Evolutionary conservation across 2,329 filamentous ascomycete genomes (phyloP), one percentile per base, ranked within the genome.

Genomic region (Emmonsiellopsis sp.): DNA sequence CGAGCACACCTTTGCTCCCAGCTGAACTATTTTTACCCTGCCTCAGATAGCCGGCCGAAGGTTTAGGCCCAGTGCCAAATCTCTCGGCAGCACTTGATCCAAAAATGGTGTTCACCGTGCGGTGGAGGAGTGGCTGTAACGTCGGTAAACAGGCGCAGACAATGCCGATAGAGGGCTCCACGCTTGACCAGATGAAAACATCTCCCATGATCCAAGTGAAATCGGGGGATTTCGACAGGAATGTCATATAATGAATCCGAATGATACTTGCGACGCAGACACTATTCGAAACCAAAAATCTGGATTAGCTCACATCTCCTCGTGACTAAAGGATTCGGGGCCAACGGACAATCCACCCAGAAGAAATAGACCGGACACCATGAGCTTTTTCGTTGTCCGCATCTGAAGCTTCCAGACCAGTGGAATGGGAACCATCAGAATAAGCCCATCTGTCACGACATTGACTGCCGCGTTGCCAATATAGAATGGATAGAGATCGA

Each of bases 201-300:
- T 63, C 55, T 41, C 59, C 62, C 46, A 65, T 58, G 13, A 59
- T 59, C 63, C 63, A 69, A 3, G 64, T 63, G 11, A 68, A 71
- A 44, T 75, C 72, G 5, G 65, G 63, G 34, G 65, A 73, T 10
- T 63, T 69, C 5, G 68, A 70, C 9, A 72, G 71, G 55, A 70
- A 67, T 42, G 67, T 60, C 7, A 75, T 62, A 1, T 70, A 73
- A 35, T 70, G 71, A 52, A 70, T 67, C 10, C 73, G 69, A 53
- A 74, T 53, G 42, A 73, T 70, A 13, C 71, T 73, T 2, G 72
- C 74, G 40, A 74, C 61, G 38, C 65, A 70, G 37, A 68, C 65
- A 45, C 65, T 54, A 43, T 53, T 38, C 30, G 11, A 16, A 45
- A 35, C 15, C 31, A 42, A 20, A 42, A 7, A 15, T 15, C 11